phyloP scores from a whole-genome alignment of 169 alveolate genomes.

The Fabrea salina region DNA sequence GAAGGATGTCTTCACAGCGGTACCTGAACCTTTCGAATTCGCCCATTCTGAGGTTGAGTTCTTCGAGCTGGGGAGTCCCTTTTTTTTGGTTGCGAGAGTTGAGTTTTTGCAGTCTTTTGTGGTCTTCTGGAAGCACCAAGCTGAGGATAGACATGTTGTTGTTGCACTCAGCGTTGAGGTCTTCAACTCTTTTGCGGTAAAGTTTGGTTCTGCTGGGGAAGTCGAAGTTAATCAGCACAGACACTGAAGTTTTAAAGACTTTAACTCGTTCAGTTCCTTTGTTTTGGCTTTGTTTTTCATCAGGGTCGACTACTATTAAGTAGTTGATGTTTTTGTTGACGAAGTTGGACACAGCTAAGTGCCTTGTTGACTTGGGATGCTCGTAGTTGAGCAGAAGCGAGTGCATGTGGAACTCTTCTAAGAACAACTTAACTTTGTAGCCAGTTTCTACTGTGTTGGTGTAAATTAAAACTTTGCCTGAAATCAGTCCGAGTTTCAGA shows the following conservation, averaged over 20 bases:
- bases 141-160: background rate
- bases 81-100: background rate
- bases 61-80: background rate
- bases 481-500: background rate
- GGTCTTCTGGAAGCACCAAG: background rate
- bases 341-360: slow-evolving; percentile 5
- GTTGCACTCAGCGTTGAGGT: background rate
- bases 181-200: background rate
- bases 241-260: slow-evolving; percentile 1
- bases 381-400: slow-evolving; percentile 3
- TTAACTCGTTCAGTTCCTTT: slow-evolving; percentile 19
- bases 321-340: background rate
- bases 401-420: slow-evolving; percentile 7
- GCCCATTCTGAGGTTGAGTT: slow-evolving; percentile 1
- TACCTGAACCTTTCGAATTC: slow-evolving; percentile 25
- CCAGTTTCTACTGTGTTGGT: slow-evolving; percentile 4
- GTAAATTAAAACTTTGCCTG: slow-evolving; percentile 25
- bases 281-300: slow-evolving; percentile 24
- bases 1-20: slow-evolving; percentile 29
- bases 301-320: slow-evolving; percentile 28
- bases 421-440: slow-evolving; percentile 13
- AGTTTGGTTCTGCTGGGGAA: background rate
- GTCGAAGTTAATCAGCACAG: slow-evolving; percentile 27
- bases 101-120: background rate
- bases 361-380: slow-evolving; percentile 12